Base-by-base conservation (phyloP, 164 flowering plant genomes). In the Hamamelis virginiana region DNA sequence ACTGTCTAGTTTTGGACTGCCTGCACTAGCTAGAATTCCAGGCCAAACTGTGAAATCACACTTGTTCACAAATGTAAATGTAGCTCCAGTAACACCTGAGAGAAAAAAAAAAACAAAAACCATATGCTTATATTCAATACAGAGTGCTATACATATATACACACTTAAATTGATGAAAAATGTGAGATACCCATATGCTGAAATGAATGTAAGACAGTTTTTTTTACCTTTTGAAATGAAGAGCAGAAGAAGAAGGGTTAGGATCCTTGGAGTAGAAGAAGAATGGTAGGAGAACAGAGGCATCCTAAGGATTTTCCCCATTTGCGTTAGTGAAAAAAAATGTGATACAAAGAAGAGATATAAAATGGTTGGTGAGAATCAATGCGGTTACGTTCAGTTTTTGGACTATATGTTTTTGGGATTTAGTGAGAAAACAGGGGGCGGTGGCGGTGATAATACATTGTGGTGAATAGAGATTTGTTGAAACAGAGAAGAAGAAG, bases 11-110 rank as follows among this genome's bases (percentile, higher is more conserved):
- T 62, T 74, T 1, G 92, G 84, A 41, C 70, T 85, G 38, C 97
- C 97, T 0, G 91, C 82, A 23, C 78, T 77, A 11, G 92, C 65
- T 0, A 89, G 86, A 18, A 88, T 82, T 56, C 96, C 98, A 0
- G 97, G 97, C 98, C 98, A 94, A 0, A 94, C 90, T 14, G 92
- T 84, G 87, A 67, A 79, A 19, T 80, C 89, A 67, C 97, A 94
- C 66, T 73, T 92, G 90, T 94, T 94, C 0, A 78, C 75, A 59
- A 95, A 85, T 9, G 94, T 92, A 69, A 95, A 92, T 64, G 91
- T 89, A 0, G 94, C 76, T 1, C 82, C 87, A 1, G 68, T 65
- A 27, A 61, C 83, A 63, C 81, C 92, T 87, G 75, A 60, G 33
- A 66, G 12, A 22, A 59, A 25, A 38, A 47, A 67, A 13, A 50